Evolutionary conservation across 352 stramenopile species (phyloP), one percentile per base, ranked within the genome.

Genomic region (Globisporangium solare): DNA sequence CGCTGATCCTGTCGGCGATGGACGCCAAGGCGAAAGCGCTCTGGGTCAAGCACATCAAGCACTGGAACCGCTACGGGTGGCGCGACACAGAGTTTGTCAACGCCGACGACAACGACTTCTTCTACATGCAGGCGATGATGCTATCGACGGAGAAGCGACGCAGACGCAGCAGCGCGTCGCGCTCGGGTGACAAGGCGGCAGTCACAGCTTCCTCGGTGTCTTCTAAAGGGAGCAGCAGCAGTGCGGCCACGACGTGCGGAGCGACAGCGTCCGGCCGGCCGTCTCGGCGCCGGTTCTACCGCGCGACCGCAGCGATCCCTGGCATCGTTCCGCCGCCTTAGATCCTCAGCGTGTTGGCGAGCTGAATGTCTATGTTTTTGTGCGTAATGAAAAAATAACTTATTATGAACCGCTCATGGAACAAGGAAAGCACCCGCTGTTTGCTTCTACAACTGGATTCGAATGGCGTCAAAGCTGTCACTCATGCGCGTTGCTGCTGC

Each of bases 51-150:
- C 77, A 74, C 39, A 71, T 91, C 56, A 68, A 67, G 18, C 63
- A 72, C 32, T 91, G 81, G 81, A 83, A 83, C 21, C 78, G 78
- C 47, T 89, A 83, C 51, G 81, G 76, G 24, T 91, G 81, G 81
- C 66, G 74, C 47, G 81, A 88, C 8, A 78, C 73, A 0, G 63
- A 66, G 47, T 58, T 73, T 18, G 67, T 91, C 32, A 54, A 59
- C 1, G 81, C 73, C 0, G 63, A 68, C 7, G 66, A 65, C 31
- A 60, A 58, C 27, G 78, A 88, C 52, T 55, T 66, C 3, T 49
- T 66, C 18, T 56, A 62, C 32, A 76, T 91, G 10, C 66, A 84
- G 20, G 48, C 68, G 43, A 58, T 60, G 50, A 42, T 68, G 66
- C 52, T 66, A 15, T 64, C 39, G 35, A 51, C 61, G 71, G 66